phyloP scores from a whole-genome alignment of 306 rosid genomes.

The Cicer arietinum region DNA sequence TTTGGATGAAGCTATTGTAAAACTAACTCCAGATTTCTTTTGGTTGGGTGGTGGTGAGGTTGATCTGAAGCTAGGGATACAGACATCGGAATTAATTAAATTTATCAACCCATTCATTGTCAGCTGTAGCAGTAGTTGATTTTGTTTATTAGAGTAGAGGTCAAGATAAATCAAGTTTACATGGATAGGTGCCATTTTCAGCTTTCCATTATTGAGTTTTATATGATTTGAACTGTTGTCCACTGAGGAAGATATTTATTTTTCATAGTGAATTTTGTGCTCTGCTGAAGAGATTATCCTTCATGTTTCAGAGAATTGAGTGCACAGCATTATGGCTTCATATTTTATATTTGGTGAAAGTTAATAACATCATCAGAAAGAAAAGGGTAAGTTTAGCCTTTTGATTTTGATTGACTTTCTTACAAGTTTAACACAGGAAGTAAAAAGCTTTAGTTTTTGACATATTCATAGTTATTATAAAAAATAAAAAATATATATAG shows the following conservation, averaged over 20 bases:
- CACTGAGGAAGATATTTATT: slow-evolving; percentile 15
- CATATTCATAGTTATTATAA: no score
- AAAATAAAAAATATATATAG: no score
- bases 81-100: slow-evolving; percentile 76
- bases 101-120: slow-evolving; percentile 74
- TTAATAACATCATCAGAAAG: slow-evolving; percentile 25
- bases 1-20: slow-evolving; percentile 75
- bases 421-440: not conserved
- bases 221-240: slow-evolving; percentile 2
- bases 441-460: not conserved
- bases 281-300: slow-evolving; percentile 17
- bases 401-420: slow-evolving; percentile 8
- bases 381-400: slow-evolving; percentile 7
- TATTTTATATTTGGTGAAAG: slow-evolving; percentile 33
- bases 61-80: slow-evolving; percentile 59
- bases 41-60: slow-evolving; percentile 93
- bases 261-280: slow-evolving; percentile 7
- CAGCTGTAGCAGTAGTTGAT: slow-evolving; percentile 68
- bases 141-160: slow-evolving; percentile 34
- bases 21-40: slow-evolving; percentile 86
- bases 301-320: slow-evolving; percentile 24
- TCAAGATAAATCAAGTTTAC: slow-evolving; percentile 16
- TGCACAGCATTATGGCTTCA: slow-evolving; percentile 20
- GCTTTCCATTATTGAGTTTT: slow-evolving; percentile 17
- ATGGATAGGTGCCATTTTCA: slow-evolving; percentile 13